These are phyloP conservation scores for Phytopythium helicoides DNA, from an alignment of 352 stramenopile genomes.

Conservation along the genomic window DNA sequence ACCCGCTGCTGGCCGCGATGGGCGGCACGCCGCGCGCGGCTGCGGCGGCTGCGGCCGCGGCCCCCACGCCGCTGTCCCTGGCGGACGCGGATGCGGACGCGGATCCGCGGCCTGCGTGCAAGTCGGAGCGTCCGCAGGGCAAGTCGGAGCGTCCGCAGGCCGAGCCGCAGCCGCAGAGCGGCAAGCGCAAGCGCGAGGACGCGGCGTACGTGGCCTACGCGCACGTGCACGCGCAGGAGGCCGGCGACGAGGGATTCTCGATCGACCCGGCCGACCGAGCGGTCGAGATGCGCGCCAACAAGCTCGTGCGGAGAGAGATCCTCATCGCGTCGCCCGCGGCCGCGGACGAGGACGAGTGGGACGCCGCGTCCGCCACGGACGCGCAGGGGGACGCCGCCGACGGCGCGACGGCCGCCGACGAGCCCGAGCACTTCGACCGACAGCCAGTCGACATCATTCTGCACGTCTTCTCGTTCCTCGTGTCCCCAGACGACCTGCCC, in stretches of 20 bases:
- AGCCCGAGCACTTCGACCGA: slow-evolving; percentile 77
- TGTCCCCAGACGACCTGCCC: slow-evolving; percentile 66
- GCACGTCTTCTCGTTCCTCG: slow-evolving; percentile 84
- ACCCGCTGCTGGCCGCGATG: slow-evolving; percentile 59
- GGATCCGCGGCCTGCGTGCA: slow-evolving; percentile 1
- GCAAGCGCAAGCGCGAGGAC: slow-evolving; percentile 30
- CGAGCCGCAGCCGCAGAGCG: slow-evolving; percentile 10
- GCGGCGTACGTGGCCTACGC: slow-evolving; percentile 56
- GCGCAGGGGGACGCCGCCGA: slow-evolving; percentile 32
- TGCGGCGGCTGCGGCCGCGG: slow-evolving; percentile 25
- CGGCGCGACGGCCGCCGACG: slow-evolving; percentile 26
- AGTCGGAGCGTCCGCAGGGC: slow-evolving; percentile 7
- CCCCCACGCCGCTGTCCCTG: slow-evolving; percentile 31
- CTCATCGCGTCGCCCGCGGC: slow-evolving; percentile 76
- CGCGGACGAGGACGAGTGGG: slow-evolving; percentile 79
- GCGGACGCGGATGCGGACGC: background rate
- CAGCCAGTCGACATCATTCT: slow-evolving; percentile 87
- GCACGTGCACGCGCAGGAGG: slow-evolving; percentile 77
- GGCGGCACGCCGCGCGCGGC: slow-evolving; percentile 51
- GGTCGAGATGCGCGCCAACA: slow-evolving; percentile 81
- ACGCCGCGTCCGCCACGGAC: slow-evolving; percentile 29
- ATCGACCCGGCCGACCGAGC: slow-evolving; percentile 83
- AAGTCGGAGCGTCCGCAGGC: background rate
- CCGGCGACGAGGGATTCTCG: slow-evolving; percentile 78
- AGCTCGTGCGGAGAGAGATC: slow-evolving; percentile 82